phyloP scores from a whole-genome alignment of 192 early-diverging fungal genomes.

The Backusella parvicylindrica region DNA sequence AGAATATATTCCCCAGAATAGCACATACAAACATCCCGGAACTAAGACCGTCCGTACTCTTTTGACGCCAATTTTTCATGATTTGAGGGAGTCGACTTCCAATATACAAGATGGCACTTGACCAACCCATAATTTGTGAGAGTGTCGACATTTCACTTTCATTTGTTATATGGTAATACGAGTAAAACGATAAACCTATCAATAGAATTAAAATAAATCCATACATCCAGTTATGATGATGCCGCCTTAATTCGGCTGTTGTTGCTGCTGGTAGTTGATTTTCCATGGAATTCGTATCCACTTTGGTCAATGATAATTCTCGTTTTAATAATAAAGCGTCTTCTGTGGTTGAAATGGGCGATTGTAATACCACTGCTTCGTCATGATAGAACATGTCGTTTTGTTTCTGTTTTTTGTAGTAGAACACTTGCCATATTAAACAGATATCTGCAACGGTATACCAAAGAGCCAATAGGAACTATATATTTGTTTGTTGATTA shows the following conservation, averaged over 20 bases:
- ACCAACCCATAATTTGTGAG: slow-evolving; percentile 71
- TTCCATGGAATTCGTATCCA: neutral
- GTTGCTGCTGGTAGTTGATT: neutral
- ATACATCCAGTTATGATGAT: neutral
- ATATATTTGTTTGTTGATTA: neutral
- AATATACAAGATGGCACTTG: slow-evolving; percentile 68
- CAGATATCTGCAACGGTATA: slow-evolving; percentile 67
- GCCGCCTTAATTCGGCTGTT: neutral
- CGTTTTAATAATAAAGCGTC: neutral
- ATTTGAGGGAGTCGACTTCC: slow-evolving; percentile 77
- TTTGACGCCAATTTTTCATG: slow-evolving; percentile 66
- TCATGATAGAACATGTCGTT: neutral
- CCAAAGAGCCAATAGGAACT: slow-evolving; percentile 64
- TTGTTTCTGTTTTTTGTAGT: slow-evolving; percentile 36
- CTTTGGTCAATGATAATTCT: neutral
- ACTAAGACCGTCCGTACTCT: slow-evolving; percentile 75
- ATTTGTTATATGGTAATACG: neutral
- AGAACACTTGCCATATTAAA: slow-evolving; percentile 60
- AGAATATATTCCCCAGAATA: slow-evolving; percentile 70
- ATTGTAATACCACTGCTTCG: neutral
- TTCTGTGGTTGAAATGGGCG: neutral
- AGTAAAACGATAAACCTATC: neutral
- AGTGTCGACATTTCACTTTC: neutral
- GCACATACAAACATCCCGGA: slow-evolving; percentile 76
- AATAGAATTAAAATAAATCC: neutral